These are phyloP conservation scores for Lepidium didymum DNA, from an alignment of 345 rosid genomes.

Conservation along the genomic window DNA sequence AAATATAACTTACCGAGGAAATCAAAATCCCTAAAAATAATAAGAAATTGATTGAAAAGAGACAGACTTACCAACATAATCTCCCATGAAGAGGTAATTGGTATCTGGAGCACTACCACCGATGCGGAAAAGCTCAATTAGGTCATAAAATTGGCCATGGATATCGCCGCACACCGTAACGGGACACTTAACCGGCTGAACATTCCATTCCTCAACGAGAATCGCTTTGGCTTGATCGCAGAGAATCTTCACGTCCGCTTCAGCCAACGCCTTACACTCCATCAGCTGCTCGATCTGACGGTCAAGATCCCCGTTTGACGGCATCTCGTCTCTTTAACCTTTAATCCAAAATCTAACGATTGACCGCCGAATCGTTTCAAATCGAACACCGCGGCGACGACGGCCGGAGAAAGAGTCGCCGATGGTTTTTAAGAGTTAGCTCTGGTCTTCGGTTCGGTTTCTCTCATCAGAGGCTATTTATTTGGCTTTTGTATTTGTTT, in stretches of 20 bases:
- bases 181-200: conserved; percentile 98
- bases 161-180: conserved; percentile 98
- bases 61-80: conserved; percentile 73
- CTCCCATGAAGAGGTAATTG: conserved; percentile 98
- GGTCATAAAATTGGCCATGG: conserved; percentile 98
- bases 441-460: conserved; percentile 9
- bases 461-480: conserved; percentile 11
- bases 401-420: not conserved
- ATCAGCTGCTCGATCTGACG: conserved; percentile 96
- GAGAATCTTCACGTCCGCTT: conserved; percentile 85
- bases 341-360: not conserved
- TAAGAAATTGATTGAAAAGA: not conserved
- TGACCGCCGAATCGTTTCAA: not conserved
- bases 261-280: conserved; percentile 91
- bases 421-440: not conserved
- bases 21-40: not conserved
- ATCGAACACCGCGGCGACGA: conserved; percentile 1
- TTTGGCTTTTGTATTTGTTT: not conserved
- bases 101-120: conserved; percentile 98
- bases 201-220: conserved; percentile 98
- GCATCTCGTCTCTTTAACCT: conserved; percentile 35
- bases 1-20: not conserved
- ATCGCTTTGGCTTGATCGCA: conserved; percentile 99
- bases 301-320: conserved; percentile 91
- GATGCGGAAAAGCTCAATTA: conserved; percentile 89